These are phyloP conservation scores for Globisporangium parvum DNA, from an alignment of 352 stramenopile genomes.

Conservation along the genomic window DNA sequence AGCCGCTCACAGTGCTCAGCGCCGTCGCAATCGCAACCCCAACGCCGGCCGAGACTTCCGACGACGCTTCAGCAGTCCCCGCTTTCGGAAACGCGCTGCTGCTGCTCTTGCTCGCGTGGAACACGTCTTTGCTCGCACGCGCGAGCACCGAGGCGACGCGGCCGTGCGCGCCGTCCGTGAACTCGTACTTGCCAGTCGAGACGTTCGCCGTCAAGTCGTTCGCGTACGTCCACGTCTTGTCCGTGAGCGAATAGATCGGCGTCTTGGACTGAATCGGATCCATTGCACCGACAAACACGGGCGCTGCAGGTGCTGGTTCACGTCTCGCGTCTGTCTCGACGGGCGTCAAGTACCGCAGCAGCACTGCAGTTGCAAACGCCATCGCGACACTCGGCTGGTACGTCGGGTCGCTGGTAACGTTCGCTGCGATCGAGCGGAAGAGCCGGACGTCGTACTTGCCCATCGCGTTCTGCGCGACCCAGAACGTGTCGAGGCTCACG, in stretches of 20 bases:
- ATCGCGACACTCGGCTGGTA: constrained; percentile 36
- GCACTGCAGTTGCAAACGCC: constrained; percentile 38
- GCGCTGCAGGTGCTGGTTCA: neutral
- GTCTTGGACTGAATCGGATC: neutral
- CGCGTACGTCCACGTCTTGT: constrained; percentile 25
- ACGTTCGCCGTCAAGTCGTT: constrained; percentile 37
- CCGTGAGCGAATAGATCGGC: constrained; percentile 9
- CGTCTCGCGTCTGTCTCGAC: neutral
- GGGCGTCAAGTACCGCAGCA: constrained; percentile 50
- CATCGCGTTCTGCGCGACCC: constrained; percentile 88
- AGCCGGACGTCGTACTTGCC: constrained; percentile 40
- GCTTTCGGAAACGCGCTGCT: no score
- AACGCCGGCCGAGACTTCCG: constrained; percentile 1
- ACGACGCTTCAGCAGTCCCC: neutral
- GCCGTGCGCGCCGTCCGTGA: constrained; percentile 32
- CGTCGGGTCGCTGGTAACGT: constrained; percentile 14
- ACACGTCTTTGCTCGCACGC: constrained; percentile 29
- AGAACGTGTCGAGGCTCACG: constrained; percentile 92
- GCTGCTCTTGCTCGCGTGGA: constrained; percentile 7
- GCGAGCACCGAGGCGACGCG: constrained; percentile 14
- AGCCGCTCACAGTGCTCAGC: constrained; percentile 28
- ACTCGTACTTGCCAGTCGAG: constrained; percentile 44
- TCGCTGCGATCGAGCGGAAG: constrained; percentile 24
- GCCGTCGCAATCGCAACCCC: constrained; percentile 30
- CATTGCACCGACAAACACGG: constrained; percentile 1